A percentile compares a stretch with the other conserved stretches of the same genome.
phyloP scores from a whole-genome alignment of 2,329 filamentous ascomycete genomes.

The Fusarium sp. region DNA sequence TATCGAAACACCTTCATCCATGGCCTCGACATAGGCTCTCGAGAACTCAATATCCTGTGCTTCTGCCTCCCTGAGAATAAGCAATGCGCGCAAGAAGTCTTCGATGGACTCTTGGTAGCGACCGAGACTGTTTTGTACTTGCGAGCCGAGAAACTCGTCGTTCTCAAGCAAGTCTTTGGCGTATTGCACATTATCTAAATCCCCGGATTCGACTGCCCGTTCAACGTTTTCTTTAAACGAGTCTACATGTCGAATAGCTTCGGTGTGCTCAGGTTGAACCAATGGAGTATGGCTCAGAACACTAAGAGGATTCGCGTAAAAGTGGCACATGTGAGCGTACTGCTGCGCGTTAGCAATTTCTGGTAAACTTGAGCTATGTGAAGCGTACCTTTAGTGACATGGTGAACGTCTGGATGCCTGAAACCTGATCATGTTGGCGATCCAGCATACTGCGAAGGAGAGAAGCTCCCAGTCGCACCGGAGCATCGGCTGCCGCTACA shows the following conservation, averaged over 20 bases:
- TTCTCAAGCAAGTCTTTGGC: conserved; percentile 69
- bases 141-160: conserved; percentile 67
- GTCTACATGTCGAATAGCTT: conserved; percentile 76
- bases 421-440: conserved; percentile 82
- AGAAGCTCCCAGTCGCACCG: conserved; percentile 74
- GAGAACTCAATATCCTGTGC: conserved; percentile 61
- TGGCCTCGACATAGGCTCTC: conserved; percentile 72
- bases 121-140: conserved; percentile 55
- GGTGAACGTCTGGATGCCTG: conserved; percentile 80
- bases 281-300: conserved; percentile 65
- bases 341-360: conserved; percentile 53
- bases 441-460: conserved; percentile 76
- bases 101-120: conserved; percentile 56
- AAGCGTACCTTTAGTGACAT: conserved; percentile 74
- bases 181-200: conserved; percentile 60
- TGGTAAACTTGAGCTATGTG: not conserved
- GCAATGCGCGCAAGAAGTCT: conserved; percentile 65
- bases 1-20: conserved; percentile 68
- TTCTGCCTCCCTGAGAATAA: conserved; percentile 60
- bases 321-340: conserved; percentile 90
- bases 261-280: conserved; percentile 73
- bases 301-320: conserved; percentile 83
- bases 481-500: conserved; percentile 70
- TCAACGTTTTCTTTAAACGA: conserved; percentile 76
- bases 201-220: conserved; percentile 59